Evolutionary conservation across 495 filamentous ascomycete genomes (phyloP).

Genomic region (Penicillium argentinense): DNA sequence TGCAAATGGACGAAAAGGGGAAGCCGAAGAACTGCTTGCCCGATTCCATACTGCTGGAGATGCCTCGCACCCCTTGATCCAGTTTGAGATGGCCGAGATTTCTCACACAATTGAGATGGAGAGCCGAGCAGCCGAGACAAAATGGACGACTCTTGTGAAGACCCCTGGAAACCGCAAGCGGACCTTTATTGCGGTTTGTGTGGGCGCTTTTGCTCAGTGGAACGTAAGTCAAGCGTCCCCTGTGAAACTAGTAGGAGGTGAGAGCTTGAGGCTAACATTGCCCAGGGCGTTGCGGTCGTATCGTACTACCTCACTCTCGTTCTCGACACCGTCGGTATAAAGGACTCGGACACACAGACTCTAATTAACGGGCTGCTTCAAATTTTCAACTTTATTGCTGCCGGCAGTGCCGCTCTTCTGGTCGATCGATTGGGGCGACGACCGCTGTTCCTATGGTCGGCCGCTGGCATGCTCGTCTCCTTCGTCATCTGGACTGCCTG

Average conservation of each 20-base stretch:
- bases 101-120: conserved; percentile 27
- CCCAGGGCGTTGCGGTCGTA: conserved; percentile 63
- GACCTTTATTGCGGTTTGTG: conserved; percentile 52
- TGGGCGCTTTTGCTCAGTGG: conserved; percentile 41
- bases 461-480: conserved; percentile 54
- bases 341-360: conserved; percentile 22
- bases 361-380: conserved; percentile 27
- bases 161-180: conserved; percentile 69
- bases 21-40: conserved; percentile 35
- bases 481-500: conserved; percentile 57
- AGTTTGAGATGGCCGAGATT: conserved; percentile 33
- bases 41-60: conserved; percentile 31
- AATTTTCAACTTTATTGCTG: conserved; percentile 46
- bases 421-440: conserved; percentile 59
- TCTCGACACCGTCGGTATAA: conserved; percentile 37
- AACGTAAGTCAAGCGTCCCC: conserved; percentile 10
- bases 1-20: conserved; percentile 30
- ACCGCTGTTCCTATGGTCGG: conserved; percentile 54
- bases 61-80: conserved; percentile 14
- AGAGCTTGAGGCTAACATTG: conserved; percentile 43
- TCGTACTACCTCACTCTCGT: conserved; percentile 51
- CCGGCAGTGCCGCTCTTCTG: conserved; percentile 49
- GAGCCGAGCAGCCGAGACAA: conserved; percentile 23
- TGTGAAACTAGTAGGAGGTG: background rate
- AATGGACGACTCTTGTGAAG: conserved; percentile 55